Evolutionary conservation across 2,329 filamentous ascomycete species (phyloP).

Genomic region (Orbilia javanica): DNA sequence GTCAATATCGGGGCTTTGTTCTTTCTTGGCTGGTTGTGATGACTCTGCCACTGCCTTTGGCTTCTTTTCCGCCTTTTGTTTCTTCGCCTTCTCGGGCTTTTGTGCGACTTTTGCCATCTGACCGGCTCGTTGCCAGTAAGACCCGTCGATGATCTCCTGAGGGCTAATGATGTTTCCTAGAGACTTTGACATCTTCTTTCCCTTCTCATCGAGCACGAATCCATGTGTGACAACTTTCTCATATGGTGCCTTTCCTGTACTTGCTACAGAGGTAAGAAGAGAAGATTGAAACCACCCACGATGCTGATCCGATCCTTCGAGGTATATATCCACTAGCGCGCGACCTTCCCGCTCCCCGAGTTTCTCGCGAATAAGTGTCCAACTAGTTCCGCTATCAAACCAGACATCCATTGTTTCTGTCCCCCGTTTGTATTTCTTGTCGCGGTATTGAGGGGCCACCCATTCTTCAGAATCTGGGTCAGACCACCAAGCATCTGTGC

Average conservation of each 20-base stretch:
- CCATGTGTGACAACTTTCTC: slow-evolving; percentile 93
- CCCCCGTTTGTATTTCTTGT: slow-evolving; percentile 76
- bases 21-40: slow-evolving; percentile 68
- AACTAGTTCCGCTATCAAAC: slow-evolving; percentile 98
- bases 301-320: slow-evolving; percentile 96
- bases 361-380: slow-evolving; percentile 71
- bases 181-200: slow-evolving; percentile 99
- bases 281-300: slow-evolving; percentile 99
- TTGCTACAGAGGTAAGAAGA: slow-evolving; percentile 84
- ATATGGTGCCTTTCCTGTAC: slow-evolving; percentile 76
- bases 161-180: slow-evolving; percentile 89
- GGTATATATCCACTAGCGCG: slow-evolving; percentile 82
- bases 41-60: slow-evolving; percentile 61
- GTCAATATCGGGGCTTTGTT: slow-evolving; percentile 81
- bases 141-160: slow-evolving; percentile 85
- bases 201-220: slow-evolving; percentile 87
- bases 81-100: slow-evolving; percentile 67
- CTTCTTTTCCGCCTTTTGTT: slow-evolving; percentile 62
- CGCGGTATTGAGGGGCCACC: slow-evolving; percentile 70
- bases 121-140: slow-evolving; percentile 75
- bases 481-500: slow-evolving; percentile 95
- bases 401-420: slow-evolving; percentile 99
- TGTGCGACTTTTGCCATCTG: slow-evolving; percentile 66
- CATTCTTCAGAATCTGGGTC: slow-evolving; percentile 79
- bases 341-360: slow-evolving; percentile 65